Conservation (phyloP, 176 grass and related monocot species). For the Raddia guianensis region DNA sequence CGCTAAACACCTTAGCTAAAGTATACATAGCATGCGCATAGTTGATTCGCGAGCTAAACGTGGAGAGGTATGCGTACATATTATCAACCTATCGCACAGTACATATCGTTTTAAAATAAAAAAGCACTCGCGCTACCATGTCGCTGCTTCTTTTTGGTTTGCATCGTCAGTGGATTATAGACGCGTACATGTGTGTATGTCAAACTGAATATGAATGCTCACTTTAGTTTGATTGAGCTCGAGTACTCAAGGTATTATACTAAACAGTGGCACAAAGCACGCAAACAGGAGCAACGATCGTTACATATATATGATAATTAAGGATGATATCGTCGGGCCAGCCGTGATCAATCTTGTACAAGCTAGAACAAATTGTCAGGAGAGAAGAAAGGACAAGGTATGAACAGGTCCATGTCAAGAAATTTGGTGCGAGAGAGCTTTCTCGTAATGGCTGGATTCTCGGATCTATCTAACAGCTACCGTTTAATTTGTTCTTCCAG, state of each 20-base stretch:
- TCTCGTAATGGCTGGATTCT: neutral
- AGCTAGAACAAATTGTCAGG: neutral
- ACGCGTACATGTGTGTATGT: neutral
- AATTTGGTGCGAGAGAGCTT: conserved; percentile 33
- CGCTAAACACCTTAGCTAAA: no score
- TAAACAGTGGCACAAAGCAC: neutral
- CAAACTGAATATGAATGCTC: neutral
- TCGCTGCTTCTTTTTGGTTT: neutral
- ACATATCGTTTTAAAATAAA: no score
- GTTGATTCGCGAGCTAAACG: neutral
- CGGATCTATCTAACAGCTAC: neutral
- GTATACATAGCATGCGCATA: no score
- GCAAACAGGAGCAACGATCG: neutral
- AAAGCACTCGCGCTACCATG: neutral
- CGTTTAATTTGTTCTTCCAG: neutral
- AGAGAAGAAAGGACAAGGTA: no score
- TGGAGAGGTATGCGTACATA: neutral
- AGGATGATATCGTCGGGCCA: neutral
- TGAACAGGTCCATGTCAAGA: neutral
- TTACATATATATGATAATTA: no score
- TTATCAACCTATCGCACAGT: no score
- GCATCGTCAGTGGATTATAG: neutral
- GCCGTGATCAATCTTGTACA: neutral
- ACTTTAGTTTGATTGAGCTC: neutral
- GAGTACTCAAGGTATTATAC: neutral